Evolutionary conservation across 2,329 filamentous ascomycete genomes (phyloP).

Genomic region (Beauveria caledonica): DNA sequence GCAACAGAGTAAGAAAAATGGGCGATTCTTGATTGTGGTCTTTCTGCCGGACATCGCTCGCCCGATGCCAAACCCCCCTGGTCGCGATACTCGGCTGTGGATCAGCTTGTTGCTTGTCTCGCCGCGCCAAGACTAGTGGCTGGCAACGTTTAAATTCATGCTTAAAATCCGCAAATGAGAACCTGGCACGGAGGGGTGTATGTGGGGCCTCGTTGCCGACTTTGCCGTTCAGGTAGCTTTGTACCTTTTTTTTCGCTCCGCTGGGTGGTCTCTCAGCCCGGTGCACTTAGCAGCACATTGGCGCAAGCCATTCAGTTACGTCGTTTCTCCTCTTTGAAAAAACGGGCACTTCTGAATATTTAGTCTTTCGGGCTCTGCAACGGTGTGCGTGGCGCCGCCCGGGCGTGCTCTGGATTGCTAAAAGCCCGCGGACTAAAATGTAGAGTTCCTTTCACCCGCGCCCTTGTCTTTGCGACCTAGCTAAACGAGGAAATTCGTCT

Average conservation of each 20-base stretch:
- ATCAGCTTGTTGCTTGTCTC: background rate
- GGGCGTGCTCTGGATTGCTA: background rate
- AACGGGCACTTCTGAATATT: too few species aligned
- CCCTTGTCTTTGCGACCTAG: too few species aligned
- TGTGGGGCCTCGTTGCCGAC: slow-evolving; percentile 9
- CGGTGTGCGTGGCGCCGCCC: too few species aligned
- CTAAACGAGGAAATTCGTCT: too few species aligned
- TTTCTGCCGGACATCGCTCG: background rate
- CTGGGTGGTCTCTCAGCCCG: background rate
- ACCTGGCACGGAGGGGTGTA: background rate
- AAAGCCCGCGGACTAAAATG: background rate
- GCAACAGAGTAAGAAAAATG: too few species aligned
- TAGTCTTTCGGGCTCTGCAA: background rate
- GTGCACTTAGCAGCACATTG: background rate
- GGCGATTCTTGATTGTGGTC: too few species aligned
- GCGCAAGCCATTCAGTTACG: too few species aligned
- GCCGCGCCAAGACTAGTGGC: slow-evolving; percentile 34
- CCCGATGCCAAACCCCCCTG: background rate
- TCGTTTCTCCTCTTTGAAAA: too few species aligned
- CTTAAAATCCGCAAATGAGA: slow-evolving; percentile 30
- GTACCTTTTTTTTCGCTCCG: background rate
- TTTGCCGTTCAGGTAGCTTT: slow-evolving; percentile 10
- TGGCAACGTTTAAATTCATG: slow-evolving; percentile 44
- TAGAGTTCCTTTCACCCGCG: too few species aligned
- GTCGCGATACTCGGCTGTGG: slow-evolving; percentile 3